Evolutionary conservation across 345 rosid species (phyloP), one percentile per base, ranked within the genome.

Genomic region (Diplotaxis tenuifolia): DNA sequence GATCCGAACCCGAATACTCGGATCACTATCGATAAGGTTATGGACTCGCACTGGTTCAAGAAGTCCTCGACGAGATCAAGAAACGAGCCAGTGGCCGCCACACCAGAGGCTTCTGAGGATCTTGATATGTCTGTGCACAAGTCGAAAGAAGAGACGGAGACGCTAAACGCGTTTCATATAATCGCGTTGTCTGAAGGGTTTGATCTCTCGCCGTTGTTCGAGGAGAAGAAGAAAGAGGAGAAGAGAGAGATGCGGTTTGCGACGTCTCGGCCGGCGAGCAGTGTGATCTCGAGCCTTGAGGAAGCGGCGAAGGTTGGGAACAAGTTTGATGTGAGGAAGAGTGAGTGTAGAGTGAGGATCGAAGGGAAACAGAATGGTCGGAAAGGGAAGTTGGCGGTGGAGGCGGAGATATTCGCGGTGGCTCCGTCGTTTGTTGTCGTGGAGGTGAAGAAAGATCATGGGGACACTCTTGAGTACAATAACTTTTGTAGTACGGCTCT

Each of bases 381-480:
- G 79, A 94, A 91, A 81, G 97, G 96, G 67, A 91, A 85, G 75
- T 62, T 94, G 23, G 86, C 88, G 1, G 88, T 91, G 4, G 90
- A 85, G 3, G 98, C 91, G 0, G 96, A 91, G 60, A 83, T 94
- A 16, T 89, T 85, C 47, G 87, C 97, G 0, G 84, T 94, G 68
- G 84, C 97, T 10, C 95, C 96, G 36, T 83, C 89, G 47, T 85
- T 89, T 6, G 22, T 88, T 52, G 87, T 91, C 28, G 97, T 94
- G 81, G 95, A 91, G 77, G 97, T 91, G 82, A 94, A 86, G 85
- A 89, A 94, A 75, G 95, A 91, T 66, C 82, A 84, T 4, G 97
- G 98, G 1, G 98, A 94, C n/a, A 91, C 98, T 0, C 70, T 91
- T 11, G 98, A 94, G 79, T 94, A 89, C 53, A 91, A 94, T 49